A percentile compares a stretch with the other conserved stretches of the same genome.
Evolutionary conservation across 495 filamentous ascomycete species (phyloP).

Genomic region (Glonium stellatum): DNA sequence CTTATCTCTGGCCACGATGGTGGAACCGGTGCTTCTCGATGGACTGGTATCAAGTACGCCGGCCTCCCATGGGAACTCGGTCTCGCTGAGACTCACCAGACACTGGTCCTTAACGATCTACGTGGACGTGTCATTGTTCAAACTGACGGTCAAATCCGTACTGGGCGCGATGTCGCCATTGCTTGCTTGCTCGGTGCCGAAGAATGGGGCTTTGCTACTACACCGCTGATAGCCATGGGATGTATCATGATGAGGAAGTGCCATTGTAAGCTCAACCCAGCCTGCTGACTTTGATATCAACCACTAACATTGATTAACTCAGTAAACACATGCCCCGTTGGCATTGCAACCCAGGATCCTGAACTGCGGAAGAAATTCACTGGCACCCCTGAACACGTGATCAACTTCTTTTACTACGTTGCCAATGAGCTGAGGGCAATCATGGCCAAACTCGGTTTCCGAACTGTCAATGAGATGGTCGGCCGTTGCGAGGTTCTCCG

Average conservation of each 20-base stretch:
- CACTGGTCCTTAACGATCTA: slow-evolving; percentile 94
- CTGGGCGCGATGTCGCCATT: slow-evolving; percentile 91
- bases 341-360: slow-evolving; percentile 94
- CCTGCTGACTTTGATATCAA: not conserved
- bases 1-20: slow-evolving; percentile 97
- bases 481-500: slow-evolving; percentile 83
- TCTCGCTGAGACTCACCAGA: slow-evolving; percentile 97
- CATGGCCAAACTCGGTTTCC: slow-evolving; percentile 94
- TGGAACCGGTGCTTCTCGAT: slow-evolving; percentile 94
- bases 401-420: slow-evolving; percentile 99
- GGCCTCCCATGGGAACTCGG: slow-evolving; percentile 97
- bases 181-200: slow-evolving; percentile 95
- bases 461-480: slow-evolving; percentile 98
- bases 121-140: slow-evolving; percentile 95
- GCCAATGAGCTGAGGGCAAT: slow-evolving; percentile 96
- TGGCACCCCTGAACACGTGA: slow-evolving; percentile 93
- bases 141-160: slow-evolving; percentile 93
- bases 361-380: slow-evolving; percentile 92
- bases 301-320: slow-evolving; percentile 5
- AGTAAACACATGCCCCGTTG: slow-evolving; percentile 89
- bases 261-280: slow-evolving; percentile 25
- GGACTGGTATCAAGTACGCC: slow-evolving; percentile 99
- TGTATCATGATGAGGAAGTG: slow-evolving; percentile 94
- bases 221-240: slow-evolving; percentile 93
- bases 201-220: slow-evolving; percentile 97